Percentiles rank a stretch among this genome's conserved stretches.
phyloP scores from a whole-genome alignment of 176 grass and related monocot genomes.

The Cenchrus fungigraminus region DNA sequence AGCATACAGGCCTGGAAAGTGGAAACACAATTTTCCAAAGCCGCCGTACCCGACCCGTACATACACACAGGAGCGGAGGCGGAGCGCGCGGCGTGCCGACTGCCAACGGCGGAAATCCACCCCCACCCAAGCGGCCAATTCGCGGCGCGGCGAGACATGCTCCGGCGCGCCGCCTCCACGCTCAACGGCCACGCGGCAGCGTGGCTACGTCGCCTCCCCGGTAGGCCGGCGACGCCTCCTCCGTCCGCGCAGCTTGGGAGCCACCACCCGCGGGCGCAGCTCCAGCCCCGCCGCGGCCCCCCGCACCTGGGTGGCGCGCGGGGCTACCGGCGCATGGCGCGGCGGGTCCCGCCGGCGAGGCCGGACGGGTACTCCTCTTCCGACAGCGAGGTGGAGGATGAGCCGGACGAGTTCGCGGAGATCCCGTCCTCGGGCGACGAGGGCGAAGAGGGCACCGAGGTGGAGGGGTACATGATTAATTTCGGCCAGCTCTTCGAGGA shows the following conservation, averaged over 20 bases:
- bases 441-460: constrained; percentile 22
- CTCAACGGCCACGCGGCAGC: not conserved
- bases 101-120: too few relatives aligned
- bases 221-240: not conserved
- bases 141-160: constrained; percentile 3
- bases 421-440: not conserved
- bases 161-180: constrained; percentile 25
- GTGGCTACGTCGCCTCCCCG: not conserved
- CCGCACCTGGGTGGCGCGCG: not conserved
- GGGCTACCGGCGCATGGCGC: constrained; percentile 55
- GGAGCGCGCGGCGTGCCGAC: too few relatives aligned
- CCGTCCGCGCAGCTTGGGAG: not conserved
- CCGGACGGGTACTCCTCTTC: constrained; percentile 65
- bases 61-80: too few relatives aligned
- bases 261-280: not conserved
- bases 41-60: too few relatives aligned
- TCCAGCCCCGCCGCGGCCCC: not conserved
- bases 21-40: too few relatives aligned
- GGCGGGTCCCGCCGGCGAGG: constrained; percentile 42
- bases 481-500: not conserved
- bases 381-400: constrained; percentile 56
- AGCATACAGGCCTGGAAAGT: too few relatives aligned
- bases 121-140: too few relatives aligned
- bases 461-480: constrained; percentile 36
- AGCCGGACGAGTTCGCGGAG: not conserved